These are phyloP conservation scores for Aspergillus hortae DNA, from an alignment of 2,329 filamentous ascomycete species.

Conservation along the genomic window DNA sequence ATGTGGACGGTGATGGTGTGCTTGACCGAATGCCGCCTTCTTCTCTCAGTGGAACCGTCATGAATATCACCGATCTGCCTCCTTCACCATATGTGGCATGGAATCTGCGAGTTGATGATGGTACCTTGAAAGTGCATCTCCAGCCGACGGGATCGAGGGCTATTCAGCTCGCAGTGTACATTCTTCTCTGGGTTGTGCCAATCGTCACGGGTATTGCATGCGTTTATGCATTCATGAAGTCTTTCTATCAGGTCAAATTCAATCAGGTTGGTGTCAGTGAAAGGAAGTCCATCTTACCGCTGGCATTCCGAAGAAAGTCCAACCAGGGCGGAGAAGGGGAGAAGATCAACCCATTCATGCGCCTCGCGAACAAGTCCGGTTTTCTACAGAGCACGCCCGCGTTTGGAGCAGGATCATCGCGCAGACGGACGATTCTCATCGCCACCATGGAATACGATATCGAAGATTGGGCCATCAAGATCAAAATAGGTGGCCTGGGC, in stretches of 20 bases:
- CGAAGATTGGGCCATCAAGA: slow-evolving; percentile 66
- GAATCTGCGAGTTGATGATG: slow-evolving; percentile 55
- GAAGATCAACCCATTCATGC: slow-evolving; percentile 32
- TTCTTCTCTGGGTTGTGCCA: slow-evolving; percentile 54
- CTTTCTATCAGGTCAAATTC: slow-evolving; percentile 63
- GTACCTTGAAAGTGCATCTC: slow-evolving; percentile 49
- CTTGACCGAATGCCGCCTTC: slow-evolving; percentile 61
- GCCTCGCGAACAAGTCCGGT: slow-evolving; percentile 32
- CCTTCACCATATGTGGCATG: slow-evolving; percentile 55
- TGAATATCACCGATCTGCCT: slow-evolving; percentile 58
- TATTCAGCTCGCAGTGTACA: slow-evolving; percentile 52
- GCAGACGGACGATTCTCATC: slow-evolving; percentile 58
- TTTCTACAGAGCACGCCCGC: slow-evolving; percentile 36
- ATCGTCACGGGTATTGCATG: slow-evolving; percentile 48
- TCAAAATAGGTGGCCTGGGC: slow-evolving; percentile 68
- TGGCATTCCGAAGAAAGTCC: slow-evolving; percentile 33
- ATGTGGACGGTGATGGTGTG: slow-evolving; percentile 58
- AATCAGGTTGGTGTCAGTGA: slow-evolving; percentile 56
- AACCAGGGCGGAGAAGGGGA: slow-evolving; percentile 27
- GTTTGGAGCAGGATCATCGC: slow-evolving; percentile 30
- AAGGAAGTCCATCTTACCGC: slow-evolving; percentile 42
- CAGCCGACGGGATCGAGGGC: slow-evolving; percentile 53
- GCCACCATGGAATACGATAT: slow-evolving; percentile 72
- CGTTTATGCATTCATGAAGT: slow-evolving; percentile 57
- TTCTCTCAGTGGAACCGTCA: slow-evolving; percentile 51